Evolutionary conservation across 2,329 filamentous ascomycete genomes (phyloP), one percentile per base, ranked within the genome.

Genomic region (Huntiella moniliformis): DNA sequence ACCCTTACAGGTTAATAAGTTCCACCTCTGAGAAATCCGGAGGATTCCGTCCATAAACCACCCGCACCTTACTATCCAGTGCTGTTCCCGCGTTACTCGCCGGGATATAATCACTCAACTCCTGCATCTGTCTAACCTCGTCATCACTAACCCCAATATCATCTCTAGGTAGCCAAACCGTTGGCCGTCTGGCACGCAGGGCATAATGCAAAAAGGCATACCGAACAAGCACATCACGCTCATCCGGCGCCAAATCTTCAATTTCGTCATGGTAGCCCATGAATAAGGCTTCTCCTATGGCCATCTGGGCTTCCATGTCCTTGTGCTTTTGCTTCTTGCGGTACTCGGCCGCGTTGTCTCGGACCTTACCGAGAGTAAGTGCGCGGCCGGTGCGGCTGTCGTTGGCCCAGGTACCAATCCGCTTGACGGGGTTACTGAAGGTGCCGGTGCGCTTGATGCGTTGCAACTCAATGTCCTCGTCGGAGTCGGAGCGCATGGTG

Each of bases 1-100:
- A 17, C 38, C 7, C n/a, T 41, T 55, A 92, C 50, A 93, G 61
- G 57, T 79, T 79, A 61, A 94, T 92, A 54, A 93, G 64, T 62
- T 93, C 85, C 22, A 88, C 68, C 61, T 92, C 83, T 0, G 81
- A 86, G 58, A 93, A 92, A 61, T 94, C 86, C 0, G 87, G 87
- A 12, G 87, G 87, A 50, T 85, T 82, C 51, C 75, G 76, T 52
- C 81, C 80, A 60, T 91, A 95, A 34, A 93, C 74, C 4, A 93
- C 85, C 13, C 81, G 75, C 28, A 76, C 75, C 60, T 85, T 86
- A 47, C 77, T 81, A 63, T 95, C 85, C 54, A 96, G 66, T 7
- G 84, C 82, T 15, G 88, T 86, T 49, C 86, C 86, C 58, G 92
- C 82, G 60, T 95, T 95, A 55, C 83, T 93, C 57, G 96, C 86